Base-by-base conservation (phyloP, 2,329 filamentous ascomycete species). In the Endoconidiophora laricicola region DNA sequence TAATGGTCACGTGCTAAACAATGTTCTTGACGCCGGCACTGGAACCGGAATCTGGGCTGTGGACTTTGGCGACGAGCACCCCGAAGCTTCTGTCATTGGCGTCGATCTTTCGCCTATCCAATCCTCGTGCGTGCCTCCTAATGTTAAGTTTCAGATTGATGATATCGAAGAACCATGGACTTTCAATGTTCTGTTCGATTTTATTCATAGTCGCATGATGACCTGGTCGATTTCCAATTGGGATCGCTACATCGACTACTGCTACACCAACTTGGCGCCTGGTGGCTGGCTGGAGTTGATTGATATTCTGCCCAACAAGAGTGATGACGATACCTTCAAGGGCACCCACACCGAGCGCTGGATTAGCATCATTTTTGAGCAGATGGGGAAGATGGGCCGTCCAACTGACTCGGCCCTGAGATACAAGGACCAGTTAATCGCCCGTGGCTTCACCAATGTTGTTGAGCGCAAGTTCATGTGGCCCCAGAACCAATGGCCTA, bases 381-480 rank as follows among this genome's bases (percentile, higher is more conserved):
- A 60, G 2, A 60, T 60, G 2, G 53, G 46, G 2, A 57, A 59
- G 2, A 54, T 65, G 6, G 59, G 60, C 0, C 60, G 65, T 2
- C 56, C 59, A 1, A 56, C 60, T 7, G 55, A 59, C 33, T 61
- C 59, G 20, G 60, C 59, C 0, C 56, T 56, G 0, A 42, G 50
- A 1, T 65, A 63, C 46, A 60, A 59, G 46, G 54, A 60, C 40
- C 65, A 67, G 49, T 64, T 78, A 56, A 60, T 62, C 2, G 69
- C 70, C 10, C 72, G 68, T 0, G 76, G 76, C 0, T 78, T 78
- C 54, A 61, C 65, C 42, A 66, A 76, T 49, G 67, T 79, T 0
- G 60, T 60, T 0, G 68, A 74, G 56, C 60, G 65, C 2, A 56
- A 69, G 4, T 70, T 65, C 56, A 71, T 68, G 58, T 69, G 72